A percentile compares a stretch with the other conserved stretches of the same genome.
phyloP scores from a whole-genome alignment of 1,284 basidiomycete species.

The Cutaneotrichosporon sp. region DNA sequence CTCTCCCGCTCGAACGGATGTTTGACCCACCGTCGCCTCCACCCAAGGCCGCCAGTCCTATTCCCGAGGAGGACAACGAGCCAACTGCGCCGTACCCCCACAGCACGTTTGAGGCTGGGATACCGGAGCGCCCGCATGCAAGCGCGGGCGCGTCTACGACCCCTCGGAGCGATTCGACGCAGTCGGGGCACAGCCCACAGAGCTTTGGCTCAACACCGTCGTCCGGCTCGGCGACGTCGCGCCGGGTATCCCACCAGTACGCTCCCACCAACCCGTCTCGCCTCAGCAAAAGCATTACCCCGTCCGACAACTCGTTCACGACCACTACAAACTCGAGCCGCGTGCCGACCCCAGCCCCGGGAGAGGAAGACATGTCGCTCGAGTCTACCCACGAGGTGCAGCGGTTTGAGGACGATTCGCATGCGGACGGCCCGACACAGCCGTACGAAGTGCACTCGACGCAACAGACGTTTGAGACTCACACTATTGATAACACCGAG shows the following conservation, averaged over 20 bases:
- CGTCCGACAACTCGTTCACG: conserved; percentile 27
- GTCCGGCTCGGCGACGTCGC: conserved; percentile 3
- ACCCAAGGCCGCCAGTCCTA: background rate
- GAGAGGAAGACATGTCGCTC: conserved; percentile 5
- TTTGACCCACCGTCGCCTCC: conserved; percentile 77
- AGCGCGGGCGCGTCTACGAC: background rate
- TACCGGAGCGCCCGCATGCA: background rate
- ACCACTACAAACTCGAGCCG: conserved; percentile 12
- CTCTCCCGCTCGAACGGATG: conserved; percentile 76
- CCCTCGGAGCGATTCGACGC: conserved; percentile 1
- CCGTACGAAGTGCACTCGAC: background rate
- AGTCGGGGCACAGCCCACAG: background rate
- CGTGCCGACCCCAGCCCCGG: background rate
- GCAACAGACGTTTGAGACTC: background rate
- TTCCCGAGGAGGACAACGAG: background rate
- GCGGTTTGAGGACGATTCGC: no score
- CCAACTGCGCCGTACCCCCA: background rate
- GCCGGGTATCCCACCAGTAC: conserved; percentile 39
- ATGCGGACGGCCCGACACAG: conserved; percentile 3
- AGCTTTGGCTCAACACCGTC: conserved; percentile 3
- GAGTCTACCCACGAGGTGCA: background rate
- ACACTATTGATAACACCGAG: background rate
- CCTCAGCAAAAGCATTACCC: conserved; percentile 46
- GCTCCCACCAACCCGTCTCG: conserved; percentile 43
- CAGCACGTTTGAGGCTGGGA: background rate